Conservation (phyloP, 2,329 filamentous ascomycete species). For the Ceratocystis eucalypticola region DNA sequence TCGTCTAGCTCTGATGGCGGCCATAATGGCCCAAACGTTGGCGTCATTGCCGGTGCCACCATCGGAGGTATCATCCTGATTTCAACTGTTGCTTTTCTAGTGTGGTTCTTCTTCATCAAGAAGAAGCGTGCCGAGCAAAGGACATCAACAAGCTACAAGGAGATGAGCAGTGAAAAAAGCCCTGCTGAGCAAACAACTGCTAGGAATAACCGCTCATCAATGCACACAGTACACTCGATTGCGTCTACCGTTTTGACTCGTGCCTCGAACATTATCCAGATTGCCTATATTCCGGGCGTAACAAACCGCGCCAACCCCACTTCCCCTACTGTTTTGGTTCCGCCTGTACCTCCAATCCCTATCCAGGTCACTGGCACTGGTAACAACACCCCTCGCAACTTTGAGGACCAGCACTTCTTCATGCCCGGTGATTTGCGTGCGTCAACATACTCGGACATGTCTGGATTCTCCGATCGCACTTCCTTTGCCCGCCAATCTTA, state of each 20-base stretch:
- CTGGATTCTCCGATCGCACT: constrained; percentile 46
- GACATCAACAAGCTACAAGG: constrained; percentile 22
- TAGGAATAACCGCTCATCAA: constrained; percentile 56
- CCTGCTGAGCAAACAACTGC: constrained; percentile 30
- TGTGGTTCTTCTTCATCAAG: constrained; percentile 83
- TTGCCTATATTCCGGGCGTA: constrained; percentile 95
- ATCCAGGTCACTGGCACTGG: constrained; percentile 40
- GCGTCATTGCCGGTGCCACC: constrained; percentile 84
- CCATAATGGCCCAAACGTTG: constrained; percentile 49
- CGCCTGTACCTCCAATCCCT: constrained; percentile 89
- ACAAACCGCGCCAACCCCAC: constrained; percentile 78
- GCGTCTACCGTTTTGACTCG: constrained; percentile 90
- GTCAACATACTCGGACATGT: constrained; percentile 74
- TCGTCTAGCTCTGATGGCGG: constrained; percentile 16
- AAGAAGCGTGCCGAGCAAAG: constrained; percentile 45
- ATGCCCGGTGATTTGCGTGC: constrained; percentile 80
- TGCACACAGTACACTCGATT: constrained; percentile 78
- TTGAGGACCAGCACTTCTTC: constrained; percentile 81
- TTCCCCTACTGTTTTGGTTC: constrained; percentile 68
- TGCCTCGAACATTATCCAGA: constrained; percentile 97
- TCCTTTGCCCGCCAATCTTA: constrained; percentile 48
- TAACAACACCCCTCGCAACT: constrained; percentile 39
- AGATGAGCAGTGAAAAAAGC: constrained; percentile 35
- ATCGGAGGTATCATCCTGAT: constrained; percentile 70
- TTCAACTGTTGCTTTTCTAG: constrained; percentile 59